These are phyloP conservation scores for Dichotomopilus funicola DNA, from an alignment of 2,329 filamentous ascomycete genomes.

Conservation along the genomic window DNA sequence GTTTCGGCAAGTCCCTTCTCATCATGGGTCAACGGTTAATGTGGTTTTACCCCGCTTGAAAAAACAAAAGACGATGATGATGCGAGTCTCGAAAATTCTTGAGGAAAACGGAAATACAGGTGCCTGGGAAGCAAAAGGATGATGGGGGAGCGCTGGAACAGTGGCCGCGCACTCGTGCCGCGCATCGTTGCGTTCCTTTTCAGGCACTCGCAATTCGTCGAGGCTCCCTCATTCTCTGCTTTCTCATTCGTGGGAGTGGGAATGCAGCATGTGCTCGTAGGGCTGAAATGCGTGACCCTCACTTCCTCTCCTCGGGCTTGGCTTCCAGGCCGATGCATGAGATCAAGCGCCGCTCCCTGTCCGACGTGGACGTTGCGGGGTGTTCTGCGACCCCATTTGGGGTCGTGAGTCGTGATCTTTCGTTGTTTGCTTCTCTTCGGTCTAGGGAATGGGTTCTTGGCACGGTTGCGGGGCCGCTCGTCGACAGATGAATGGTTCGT, in stretches of 20 bases:
- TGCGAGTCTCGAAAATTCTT: too few relatives aligned
- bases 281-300: constrained; percentile 9
- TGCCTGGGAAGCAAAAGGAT: constrained; percentile 7
- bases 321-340: not conserved
- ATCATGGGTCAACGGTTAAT: not conserved
- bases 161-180: constrained; percentile 8
- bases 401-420: not conserved
- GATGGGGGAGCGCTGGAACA: not conserved
- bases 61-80: not conserved
- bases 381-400: not conserved
- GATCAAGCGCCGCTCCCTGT: not conserved
- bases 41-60: not conserved
- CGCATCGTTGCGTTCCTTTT: constrained; percentile 3
- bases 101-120: constrained; percentile 6
- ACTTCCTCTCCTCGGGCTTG: not conserved
- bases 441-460: not conserved
- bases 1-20: not conserved
- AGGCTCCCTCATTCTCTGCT: constrained; percentile 20
- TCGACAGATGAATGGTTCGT: not conserved
- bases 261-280: constrained; percentile 2
- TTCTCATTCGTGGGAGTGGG: constrained; percentile 12
- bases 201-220: constrained; percentile 8
- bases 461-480: not conserved
- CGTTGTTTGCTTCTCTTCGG: not conserved
- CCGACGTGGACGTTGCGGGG: not conserved